phyloP scores from a whole-genome alignment of 257 asterid species.

The Solanum acaule region DNA sequence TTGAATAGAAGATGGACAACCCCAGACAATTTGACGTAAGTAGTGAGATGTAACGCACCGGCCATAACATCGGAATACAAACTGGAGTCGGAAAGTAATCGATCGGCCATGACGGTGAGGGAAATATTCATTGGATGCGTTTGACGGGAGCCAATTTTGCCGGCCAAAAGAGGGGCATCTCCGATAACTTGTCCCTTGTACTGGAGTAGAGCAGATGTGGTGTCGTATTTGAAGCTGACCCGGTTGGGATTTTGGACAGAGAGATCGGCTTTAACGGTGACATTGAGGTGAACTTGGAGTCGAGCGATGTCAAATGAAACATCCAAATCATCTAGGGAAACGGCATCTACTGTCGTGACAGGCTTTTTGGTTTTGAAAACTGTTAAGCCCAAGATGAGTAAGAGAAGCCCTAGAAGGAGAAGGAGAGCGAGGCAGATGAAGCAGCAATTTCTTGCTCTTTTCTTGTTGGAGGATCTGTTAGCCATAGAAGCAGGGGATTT shows the following conservation, averaged over 20 bases:
- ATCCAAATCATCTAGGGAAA: slow-evolving; percentile 32
- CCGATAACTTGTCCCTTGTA: slow-evolving; percentile 58
- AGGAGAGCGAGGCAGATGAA: slow-evolving; percentile 16
- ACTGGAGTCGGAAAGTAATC: slow-evolving; percentile 36
- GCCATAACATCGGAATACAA: slow-evolving; percentile 39
- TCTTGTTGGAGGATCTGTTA: neutral
- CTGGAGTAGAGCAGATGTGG: slow-evolving; percentile 32
- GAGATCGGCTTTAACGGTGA: slow-evolving; percentile 32
- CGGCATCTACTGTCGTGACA: slow-evolving; percentile 30
- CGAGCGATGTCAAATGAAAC: slow-evolving; percentile 24
- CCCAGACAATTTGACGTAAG: slow-evolving; percentile 52
- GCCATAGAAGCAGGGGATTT: neutral
- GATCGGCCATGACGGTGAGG: slow-evolving; percentile 60
- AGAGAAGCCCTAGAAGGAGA: slow-evolving; percentile 25
- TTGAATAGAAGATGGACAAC: slow-evolving; percentile 40
- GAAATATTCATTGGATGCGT: slow-evolving; percentile 43
- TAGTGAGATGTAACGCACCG: slow-evolving; percentile 50
- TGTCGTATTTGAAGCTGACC: slow-evolving; percentile 50
- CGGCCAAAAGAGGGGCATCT: slow-evolving; percentile 50
- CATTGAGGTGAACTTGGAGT: slow-evolving; percentile 34
- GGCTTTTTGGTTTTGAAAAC: slow-evolving; percentile 68
- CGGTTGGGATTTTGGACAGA: slow-evolving; percentile 53
- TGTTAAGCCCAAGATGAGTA: slow-evolving; percentile 57
- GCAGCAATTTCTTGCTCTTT: slow-evolving; percentile 21
- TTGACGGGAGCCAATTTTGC: slow-evolving; percentile 41